Conservation (phyloP, 2,329 filamentous ascomycete genomes). For the Orbilia javanica region DNA sequence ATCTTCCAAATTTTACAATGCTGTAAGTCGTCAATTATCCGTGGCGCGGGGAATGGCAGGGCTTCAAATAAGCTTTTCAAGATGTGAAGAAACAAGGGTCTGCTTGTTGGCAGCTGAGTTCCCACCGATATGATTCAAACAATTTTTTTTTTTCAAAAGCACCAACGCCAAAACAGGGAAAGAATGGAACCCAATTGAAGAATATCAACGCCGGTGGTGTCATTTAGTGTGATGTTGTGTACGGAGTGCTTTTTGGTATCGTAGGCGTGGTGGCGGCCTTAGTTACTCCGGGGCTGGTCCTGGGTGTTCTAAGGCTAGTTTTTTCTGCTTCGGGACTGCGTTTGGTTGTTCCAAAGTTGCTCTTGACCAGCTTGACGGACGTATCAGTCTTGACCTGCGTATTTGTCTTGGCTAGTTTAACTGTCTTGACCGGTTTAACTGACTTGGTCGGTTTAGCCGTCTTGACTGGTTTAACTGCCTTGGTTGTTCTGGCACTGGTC, state of each 20-base stretch:
- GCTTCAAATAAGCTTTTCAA: slow-evolving; percentile 40
- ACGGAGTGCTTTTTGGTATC: not conserved
- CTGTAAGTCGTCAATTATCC: slow-evolving; percentile 9
- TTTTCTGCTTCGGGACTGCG: not conserved
- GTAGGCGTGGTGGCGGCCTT: not conserved
- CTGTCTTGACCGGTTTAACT: not conserved
- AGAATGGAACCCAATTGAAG: not conserved
- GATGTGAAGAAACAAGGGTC: slow-evolving; percentile 7
- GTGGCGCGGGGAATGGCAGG: not conserved
- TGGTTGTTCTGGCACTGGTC: not conserved
- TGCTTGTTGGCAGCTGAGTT: slow-evolving; percentile 5
- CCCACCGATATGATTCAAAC: slow-evolving; percentile 9
- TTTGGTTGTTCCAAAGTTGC: not conserved
- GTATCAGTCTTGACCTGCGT: no score
- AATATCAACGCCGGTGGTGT: not conserved
- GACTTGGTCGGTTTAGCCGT: not conserved
- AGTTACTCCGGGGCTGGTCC: not conserved
- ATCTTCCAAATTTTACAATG: slow-evolving; percentile 26
- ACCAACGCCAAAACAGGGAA: slow-evolving; percentile 1
- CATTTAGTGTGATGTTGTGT: not conserved
- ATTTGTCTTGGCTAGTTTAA: not conserved
- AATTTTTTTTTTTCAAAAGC: slow-evolving; percentile 4
- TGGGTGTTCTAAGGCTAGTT: not conserved
- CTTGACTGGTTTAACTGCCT: not conserved
- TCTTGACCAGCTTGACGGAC: not conserved